A percentile compares a stretch with the other conserved stretches of the same genome.
Evolutionary conservation across 1,139 yeast genomes (phyloP).

Genomic region (Protomyces inundatus): DNA sequence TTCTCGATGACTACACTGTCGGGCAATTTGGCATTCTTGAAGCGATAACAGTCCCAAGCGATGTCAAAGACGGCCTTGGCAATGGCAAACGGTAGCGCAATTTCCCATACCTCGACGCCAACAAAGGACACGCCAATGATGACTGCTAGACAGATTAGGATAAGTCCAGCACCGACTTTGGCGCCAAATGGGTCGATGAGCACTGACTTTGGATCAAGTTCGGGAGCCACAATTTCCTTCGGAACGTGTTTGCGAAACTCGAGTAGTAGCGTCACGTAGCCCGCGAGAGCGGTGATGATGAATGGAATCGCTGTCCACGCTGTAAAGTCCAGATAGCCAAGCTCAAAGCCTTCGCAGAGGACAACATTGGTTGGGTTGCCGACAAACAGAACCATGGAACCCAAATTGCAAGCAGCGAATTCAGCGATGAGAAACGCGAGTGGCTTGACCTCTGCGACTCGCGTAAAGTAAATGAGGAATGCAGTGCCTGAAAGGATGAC

Average conservation of each 20-base stretch:
- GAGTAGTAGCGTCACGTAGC: conserved; percentile 5
- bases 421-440: conserved; percentile 24
- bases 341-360: conserved; percentile 26
- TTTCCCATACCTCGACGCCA: conserved; percentile 26
- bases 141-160: conserved; percentile 11
- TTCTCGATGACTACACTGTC: not conserved
- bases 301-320: conserved; percentile 25
- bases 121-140: conserved; percentile 24
- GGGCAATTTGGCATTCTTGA: conserved; percentile 16
- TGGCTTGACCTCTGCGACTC: conserved; percentile 24
- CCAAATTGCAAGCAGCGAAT: conserved; percentile 23
- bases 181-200: conserved; percentile 25
- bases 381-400: conserved; percentile 27
- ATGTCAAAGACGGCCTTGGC: conserved; percentile 22
- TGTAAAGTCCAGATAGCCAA: conserved; percentile 21
- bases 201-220: conserved; percentile 23
- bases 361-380: conserved; percentile 27
- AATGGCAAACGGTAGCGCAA: conserved; percentile 23
- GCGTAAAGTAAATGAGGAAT: conserved; percentile 23
- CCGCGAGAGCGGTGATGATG: conserved; percentile 14
- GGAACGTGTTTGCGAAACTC: conserved; percentile 22
- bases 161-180: conserved; percentile 9
- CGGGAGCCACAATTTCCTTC: conserved; percentile 17
- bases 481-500: conserved; percentile 26
- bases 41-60: conserved; percentile 16